These are phyloP conservation scores for Acanthamoeba culbertsoni DNA, from an alignment of 208 protist genomes.

Conservation along the genomic window DNA sequence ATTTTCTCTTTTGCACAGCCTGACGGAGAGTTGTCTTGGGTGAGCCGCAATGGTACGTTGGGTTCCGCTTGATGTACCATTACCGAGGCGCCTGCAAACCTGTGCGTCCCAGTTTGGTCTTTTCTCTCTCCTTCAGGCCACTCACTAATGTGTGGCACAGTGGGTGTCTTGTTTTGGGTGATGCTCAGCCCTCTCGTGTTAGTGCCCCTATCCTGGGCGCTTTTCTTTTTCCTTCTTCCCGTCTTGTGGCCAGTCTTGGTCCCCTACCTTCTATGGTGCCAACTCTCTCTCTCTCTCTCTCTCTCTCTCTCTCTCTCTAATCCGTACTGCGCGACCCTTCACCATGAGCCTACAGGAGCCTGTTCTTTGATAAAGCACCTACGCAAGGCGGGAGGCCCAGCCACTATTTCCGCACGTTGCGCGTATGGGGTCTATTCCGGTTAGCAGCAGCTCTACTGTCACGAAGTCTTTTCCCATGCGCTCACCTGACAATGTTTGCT, in stretches of 20 bases:
- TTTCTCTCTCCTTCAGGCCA: neutral
- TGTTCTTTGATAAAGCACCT: conserved; percentile 50
- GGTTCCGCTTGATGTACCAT: neutral
- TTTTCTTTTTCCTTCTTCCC: neutral
- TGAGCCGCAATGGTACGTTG: neutral
- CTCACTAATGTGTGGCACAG: neutral
- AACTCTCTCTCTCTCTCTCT: neutral
- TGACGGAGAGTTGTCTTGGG: too few relatives aligned
- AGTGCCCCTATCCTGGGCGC: neutral
- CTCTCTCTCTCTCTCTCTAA: neutral
- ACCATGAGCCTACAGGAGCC: neutral
- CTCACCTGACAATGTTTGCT: neutral
- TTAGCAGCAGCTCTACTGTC: neutral
- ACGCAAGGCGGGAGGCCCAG: conserved; percentile 25
- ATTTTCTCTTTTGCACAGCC: too few relatives aligned
- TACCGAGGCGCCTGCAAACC: neutral
- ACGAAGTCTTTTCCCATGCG: neutral
- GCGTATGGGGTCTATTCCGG: conserved; percentile 61
- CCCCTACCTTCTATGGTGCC: neutral
- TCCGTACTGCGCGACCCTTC: neutral
- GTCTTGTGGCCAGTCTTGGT: neutral
- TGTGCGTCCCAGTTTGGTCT: neutral
- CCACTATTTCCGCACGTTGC: neutral
- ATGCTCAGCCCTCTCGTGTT: neutral
- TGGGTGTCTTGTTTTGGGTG: neutral